Conservation (phyloP, 345 rosid species). For the Arabis hirsuta region DNA sequence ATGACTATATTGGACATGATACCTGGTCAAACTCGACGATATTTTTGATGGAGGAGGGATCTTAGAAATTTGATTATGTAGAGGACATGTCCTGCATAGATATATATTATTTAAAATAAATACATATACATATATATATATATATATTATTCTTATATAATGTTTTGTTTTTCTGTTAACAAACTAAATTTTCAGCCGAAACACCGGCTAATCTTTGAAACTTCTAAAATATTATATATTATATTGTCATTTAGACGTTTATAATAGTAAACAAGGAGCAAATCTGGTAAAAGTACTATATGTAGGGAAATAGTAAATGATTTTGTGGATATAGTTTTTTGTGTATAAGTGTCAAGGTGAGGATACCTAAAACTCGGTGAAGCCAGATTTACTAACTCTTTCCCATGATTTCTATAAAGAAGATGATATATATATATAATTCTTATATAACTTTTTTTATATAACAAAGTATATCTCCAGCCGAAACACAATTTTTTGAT, state of each 20-base stretch:
- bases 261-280: no score
- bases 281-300: no score
- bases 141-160: not conserved
- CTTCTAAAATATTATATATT: no score
- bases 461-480: no score
- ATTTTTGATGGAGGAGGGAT: not conserved
- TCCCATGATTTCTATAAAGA: not conserved
- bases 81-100: constrained; percentile 1
- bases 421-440: no score
- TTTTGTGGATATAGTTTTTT: not conserved
- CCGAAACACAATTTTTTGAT: no score
- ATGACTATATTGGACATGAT: not conserved
- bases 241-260: no score
- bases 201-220: no score
- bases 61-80: not conserved
- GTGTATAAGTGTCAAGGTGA: not conserved
- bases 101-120: no score
- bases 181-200: no score
- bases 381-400: not conserved
- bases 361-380: not conserved
- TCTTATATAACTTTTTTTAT: no score
- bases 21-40: not conserved
- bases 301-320: not conserved
- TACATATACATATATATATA: not conserved
- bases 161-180: no score